Percentiles rank a stretch among this genome's conserved stretches.
Evolutionary conservation across 2,329 filamentous ascomycete genomes (phyloP).

Genomic region (Penicillium sp.): DNA sequence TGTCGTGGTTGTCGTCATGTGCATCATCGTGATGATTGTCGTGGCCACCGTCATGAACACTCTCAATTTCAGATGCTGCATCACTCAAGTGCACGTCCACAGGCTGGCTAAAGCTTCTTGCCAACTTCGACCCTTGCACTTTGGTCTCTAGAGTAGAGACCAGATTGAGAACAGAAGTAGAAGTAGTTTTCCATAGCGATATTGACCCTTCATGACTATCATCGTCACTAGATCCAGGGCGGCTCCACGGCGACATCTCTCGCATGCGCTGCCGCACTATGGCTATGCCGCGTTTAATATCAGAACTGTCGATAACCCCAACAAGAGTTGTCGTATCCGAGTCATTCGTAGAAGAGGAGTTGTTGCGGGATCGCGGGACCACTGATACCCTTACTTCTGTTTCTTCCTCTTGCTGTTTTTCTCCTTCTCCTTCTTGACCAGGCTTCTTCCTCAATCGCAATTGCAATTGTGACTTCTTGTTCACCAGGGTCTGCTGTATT

Average conservation of each 20-base stretch:
- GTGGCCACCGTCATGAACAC: neutral
- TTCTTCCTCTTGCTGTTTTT: too few species aligned
- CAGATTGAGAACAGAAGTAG: neutral
- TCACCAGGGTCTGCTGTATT: constrained; percentile 27
- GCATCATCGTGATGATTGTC: too few species aligned
- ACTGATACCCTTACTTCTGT: neutral
- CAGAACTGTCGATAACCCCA: neutral
- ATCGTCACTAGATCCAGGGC: constrained; percentile 4
- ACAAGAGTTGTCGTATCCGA: neutral
- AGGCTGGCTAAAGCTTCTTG: neutral
- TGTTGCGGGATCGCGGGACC: neutral
- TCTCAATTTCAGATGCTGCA: neutral
- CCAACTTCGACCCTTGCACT: neutral
- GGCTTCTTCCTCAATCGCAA: constrained; percentile 2
- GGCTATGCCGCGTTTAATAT: constrained; percentile 1
- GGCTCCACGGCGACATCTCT: constrained; percentile 8
- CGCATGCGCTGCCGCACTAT: constrained; percentile 10
- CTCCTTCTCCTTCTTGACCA: too few species aligned
- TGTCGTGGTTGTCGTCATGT: neutral
- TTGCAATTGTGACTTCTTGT: constrained; percentile 4
- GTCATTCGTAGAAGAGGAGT: neutral
- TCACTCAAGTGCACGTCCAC: neutral
- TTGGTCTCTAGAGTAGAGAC: neutral
- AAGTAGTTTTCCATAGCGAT: neutral
- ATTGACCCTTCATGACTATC: neutral